Percentiles rank a stretch among this genome's conserved stretches.
phyloP scores from a whole-genome alignment of 805 yeast species.

The Yarrowia keelungensis region DNA sequence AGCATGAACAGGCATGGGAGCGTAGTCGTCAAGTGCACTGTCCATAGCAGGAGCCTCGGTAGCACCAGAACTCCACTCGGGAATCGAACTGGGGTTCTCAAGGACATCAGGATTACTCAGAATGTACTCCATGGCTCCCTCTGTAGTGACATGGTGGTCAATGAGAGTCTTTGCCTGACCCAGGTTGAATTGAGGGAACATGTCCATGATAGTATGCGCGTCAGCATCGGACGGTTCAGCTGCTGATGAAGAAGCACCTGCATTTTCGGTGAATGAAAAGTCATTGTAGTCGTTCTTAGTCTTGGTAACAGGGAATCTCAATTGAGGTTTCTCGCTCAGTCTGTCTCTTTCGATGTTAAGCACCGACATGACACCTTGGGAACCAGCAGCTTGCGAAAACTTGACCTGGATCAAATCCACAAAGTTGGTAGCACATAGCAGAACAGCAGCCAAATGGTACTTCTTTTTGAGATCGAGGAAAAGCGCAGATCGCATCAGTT shows the following conservation, averaged over 20 bases:
- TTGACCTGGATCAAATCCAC: constrained; percentile 19
- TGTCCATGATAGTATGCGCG: constrained; percentile 57
- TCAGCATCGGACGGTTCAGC: constrained; percentile 39
- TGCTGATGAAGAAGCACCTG: background rate
- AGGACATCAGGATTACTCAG: constrained; percentile 66
- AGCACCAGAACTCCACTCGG: background rate
- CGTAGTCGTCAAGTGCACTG: background rate
- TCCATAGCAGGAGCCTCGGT: background rate
- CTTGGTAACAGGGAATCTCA: constrained; percentile 6
- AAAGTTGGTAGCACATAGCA: constrained; percentile 21
- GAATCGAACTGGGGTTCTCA: constrained; percentile 42
- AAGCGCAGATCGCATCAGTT: constrained; percentile 28
- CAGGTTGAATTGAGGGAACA: constrained; percentile 69
- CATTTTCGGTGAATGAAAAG: background rate
- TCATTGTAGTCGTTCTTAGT: background rate
- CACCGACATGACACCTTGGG: constrained; percentile 9
- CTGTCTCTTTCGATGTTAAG: constrained; percentile 22
- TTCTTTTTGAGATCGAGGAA: constrained; percentile 33
- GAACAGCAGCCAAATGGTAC: constrained; percentile 28
- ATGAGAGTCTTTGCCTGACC: constrained; percentile 60
- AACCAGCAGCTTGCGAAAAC: constrained; percentile 2
- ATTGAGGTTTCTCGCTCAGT: constrained; percentile 22
- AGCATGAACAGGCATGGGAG: constrained; percentile 19
- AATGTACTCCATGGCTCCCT: constrained; percentile 61
- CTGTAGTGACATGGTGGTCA: constrained; percentile 58